Base-by-base conservation (phyloP, 2,329 filamentous ascomycete genomes). In the Pyrenochaeta sp. region DNA sequence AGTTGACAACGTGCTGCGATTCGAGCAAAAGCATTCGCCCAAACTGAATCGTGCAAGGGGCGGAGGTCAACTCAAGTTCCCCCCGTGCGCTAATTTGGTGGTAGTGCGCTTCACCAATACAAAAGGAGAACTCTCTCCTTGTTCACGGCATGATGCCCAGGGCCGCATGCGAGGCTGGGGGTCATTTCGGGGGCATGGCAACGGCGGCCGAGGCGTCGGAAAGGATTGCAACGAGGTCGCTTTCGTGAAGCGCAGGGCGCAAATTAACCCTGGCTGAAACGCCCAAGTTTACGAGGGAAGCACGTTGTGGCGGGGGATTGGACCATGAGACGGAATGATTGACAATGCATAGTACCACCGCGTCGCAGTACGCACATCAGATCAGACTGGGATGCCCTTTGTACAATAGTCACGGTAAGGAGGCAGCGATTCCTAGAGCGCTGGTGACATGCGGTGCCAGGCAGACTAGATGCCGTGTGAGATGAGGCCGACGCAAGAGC, bases 11-110 rank as follows among this genome's bases (percentile, higher is more conserved):
- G 48, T 51, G 42, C 59, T 45, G 58, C 54, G 52, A 60, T 53
- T 55, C 43, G 45, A 47, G 49, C 35, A 41, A 55, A 59, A 53
- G 45, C 58, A 63, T 45, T 57, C 54, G 50, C 54, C 54, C 54
- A 54, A n/a, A 49, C 33, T 35, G 45, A 58, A 49, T 60, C 57
- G 46, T 49, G 49, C 52, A 58, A 45, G 48, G 27, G 47, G 60
- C 63, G 66, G 67, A 63, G 61, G 47, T 52, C 53, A 63, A 41
- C 39, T 29, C 40, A 29, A 52, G 36, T 60, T 67, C 67, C 68
- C 67, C 69, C 68, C 68, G 68, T 65, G 54, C 61, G 59, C 67
- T 67, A 71, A 43, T 37, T 2, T 15, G 49, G 36, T 47, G 45
- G 54, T 60, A 35, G 56, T 40, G 48, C 18, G 51, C 51, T 45